phyloP scores from a whole-genome alignment of 257 asterid genomes.

The Cynanchum wilfordii region DNA sequence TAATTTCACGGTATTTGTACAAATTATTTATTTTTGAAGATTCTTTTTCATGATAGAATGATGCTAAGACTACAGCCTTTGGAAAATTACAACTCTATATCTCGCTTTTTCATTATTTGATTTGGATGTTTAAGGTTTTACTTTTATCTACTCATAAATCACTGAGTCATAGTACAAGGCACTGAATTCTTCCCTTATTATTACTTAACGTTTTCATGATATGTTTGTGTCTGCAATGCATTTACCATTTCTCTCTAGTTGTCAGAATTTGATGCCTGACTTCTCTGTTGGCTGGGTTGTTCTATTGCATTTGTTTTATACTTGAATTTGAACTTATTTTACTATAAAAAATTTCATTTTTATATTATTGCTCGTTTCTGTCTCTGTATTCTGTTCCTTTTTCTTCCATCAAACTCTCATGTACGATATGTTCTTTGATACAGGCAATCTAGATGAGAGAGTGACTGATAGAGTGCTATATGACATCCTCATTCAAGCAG shows the following conservation, averaged over 20 bases:
- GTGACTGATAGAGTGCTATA: constrained; percentile 82
- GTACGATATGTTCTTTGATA: background rate
- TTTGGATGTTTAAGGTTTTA: background rate
- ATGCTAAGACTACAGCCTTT: background rate
- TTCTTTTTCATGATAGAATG: background rate
- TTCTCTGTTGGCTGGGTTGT: background rate
- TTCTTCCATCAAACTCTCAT: background rate
- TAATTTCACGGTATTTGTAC: background rate
- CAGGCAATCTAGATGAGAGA: constrained; percentile 87
- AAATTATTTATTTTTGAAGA: background rate
- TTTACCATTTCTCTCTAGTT: background rate
- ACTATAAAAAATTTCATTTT: background rate
- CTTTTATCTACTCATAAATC: background rate
- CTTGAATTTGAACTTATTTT: background rate
- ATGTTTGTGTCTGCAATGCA: background rate
- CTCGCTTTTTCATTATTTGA: background rate
- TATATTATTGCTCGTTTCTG: background rate
- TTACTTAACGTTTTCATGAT: background rate
- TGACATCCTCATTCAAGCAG: constrained; percentile 95
- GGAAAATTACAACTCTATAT: background rate
- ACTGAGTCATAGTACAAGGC: background rate
- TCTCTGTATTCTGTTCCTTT: background rate
- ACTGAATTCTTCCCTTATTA: background rate
- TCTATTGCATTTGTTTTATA: background rate
- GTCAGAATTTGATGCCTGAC: background rate